A percentile compares a stretch with the other conserved stretches of the same genome.
phyloP scores from a whole-genome alignment of 2,329 filamentous ascomycete species.

The Cercospora sp. region DNA sequence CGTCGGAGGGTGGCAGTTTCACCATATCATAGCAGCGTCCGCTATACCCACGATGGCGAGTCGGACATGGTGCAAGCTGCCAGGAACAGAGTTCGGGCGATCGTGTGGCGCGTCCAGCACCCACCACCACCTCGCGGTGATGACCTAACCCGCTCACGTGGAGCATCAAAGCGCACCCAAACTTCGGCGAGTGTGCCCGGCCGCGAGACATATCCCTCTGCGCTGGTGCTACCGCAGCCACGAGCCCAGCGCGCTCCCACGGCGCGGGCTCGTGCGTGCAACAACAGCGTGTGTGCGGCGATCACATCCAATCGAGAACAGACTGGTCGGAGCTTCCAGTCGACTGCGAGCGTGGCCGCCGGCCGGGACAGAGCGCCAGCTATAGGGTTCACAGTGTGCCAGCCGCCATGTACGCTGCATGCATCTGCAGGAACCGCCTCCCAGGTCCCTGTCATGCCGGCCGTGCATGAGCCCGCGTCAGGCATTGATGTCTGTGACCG shows the following conservation, averaged over 20 bases:
- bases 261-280: neutral
- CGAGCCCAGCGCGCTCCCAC: neutral
- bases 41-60: slow-evolving; percentile 24
- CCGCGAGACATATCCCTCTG: neutral
- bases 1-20: neutral
- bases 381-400: slow-evolving; percentile 23
- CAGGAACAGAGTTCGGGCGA: slow-evolving; percentile 24
- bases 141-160: slow-evolving; percentile 24
- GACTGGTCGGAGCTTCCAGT: neutral
- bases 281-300: neutral
- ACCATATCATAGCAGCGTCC: slow-evolving; percentile 4
- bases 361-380: slow-evolving; percentile 1
- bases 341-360: neutral
- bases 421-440: slow-evolving; percentile 28
- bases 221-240: neutral
- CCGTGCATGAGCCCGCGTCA: slow-evolving; percentile 26
- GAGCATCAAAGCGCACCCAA: neutral
- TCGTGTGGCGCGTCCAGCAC: slow-evolving; percentile 10
- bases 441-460: slow-evolving; percentile 25
- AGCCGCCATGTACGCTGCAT: slow-evolving; percentile 23
- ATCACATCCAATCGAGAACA: neutral
- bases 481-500: slow-evolving; percentile 29
- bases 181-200: slow-evolving; percentile 13
- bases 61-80: slow-evolving; percentile 12
- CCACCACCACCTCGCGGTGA: slow-evolving; percentile 3